Percentiles rank a stretch among this genome's conserved stretches.
Evolutionary conservation across 805 yeast genomes (phyloP).

Genomic region (Candida insectalens): DNA sequence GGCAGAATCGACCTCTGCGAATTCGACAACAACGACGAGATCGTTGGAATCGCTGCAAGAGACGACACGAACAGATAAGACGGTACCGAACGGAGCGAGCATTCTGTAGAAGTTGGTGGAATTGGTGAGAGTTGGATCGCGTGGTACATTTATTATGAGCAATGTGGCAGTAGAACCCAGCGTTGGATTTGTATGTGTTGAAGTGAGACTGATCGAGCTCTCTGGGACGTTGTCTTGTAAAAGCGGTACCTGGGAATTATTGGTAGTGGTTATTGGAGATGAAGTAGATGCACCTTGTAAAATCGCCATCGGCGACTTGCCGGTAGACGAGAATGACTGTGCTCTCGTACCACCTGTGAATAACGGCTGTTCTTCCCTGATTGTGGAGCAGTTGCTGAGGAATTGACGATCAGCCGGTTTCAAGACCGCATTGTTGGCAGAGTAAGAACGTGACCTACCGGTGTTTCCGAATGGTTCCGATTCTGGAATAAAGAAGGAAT

Average conservation of each 20-base stretch:
- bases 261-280: slow-evolving; percentile 8
- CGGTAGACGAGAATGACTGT: too few species aligned
- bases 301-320: too few species aligned
- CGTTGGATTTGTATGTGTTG: slow-evolving; percentile 60
- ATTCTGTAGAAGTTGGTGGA: slow-evolving; percentile 46
- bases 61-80: slow-evolving; percentile 53
- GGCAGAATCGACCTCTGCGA: slow-evolving; percentile 63
- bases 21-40: slow-evolving; percentile 57
- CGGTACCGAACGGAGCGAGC: slow-evolving; percentile 51
- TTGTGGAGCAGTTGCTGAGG: slow-evolving; percentile 16
- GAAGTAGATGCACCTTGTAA: slow-evolving; percentile 8
- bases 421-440: slow-evolving; percentile 28
- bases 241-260: slow-evolving; percentile 2
- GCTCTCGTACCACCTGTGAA: too few species aligned
- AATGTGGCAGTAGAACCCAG: slow-evolving; percentile 72
- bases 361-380: slow-evolving; percentile 14
- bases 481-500: too few species aligned
- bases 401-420: slow-evolving; percentile 21
- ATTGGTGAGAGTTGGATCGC: slow-evolving; percentile 25
- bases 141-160: slow-evolving; percentile 73
- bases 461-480: too few species aligned
- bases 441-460: slow-evolving; percentile 39
- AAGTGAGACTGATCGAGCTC: slow-evolving; percentile 48
- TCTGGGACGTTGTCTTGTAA: slow-evolving; percentile 55
- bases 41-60: slow-evolving; percentile 25